Evolutionary conservation across 345 rosid genomes (phyloP).

Genomic region (Brassica juncea): DNA sequence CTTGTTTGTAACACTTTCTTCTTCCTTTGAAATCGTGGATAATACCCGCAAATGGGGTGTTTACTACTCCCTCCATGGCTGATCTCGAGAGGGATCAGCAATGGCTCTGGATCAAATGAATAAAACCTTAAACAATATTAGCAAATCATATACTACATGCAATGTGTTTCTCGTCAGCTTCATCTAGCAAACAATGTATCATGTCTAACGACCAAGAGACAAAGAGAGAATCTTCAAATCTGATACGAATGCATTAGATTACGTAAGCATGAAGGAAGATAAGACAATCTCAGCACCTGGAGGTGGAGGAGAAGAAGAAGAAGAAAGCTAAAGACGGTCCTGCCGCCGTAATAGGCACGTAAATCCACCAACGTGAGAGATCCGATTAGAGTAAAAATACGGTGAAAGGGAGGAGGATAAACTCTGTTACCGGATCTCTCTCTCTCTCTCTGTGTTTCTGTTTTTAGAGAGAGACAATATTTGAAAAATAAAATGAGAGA

Average conservation of each 20-base stretch:
- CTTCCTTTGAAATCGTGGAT: conserved; percentile 57
- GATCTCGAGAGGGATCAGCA: conserved; percentile 25
- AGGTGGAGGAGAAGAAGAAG: conserved; percentile 26
- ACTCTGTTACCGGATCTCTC: conserved; percentile 26
- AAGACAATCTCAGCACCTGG: conserved; percentile 23
- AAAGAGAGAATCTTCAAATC: neutral
- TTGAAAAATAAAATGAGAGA: neutral
- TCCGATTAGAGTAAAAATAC: conserved; percentile 23
- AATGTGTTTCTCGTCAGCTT: neutral
- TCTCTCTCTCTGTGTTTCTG: conserved; percentile 9
- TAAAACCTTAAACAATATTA: neutral
- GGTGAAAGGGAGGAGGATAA: conserved; percentile 1
- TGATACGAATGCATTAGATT: neutral
- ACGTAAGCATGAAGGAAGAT: neutral
- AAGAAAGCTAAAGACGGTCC: conserved; percentile 28
- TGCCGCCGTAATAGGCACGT: conserved; percentile 23
- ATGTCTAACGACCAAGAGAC: neutral
- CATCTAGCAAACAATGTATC: neutral
- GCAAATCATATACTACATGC: neutral
- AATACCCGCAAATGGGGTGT: conserved; percentile 53
- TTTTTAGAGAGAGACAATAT: neutral
- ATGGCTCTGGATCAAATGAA: neutral
- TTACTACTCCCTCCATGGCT: conserved; percentile 47
- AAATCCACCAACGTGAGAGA: conserved; percentile 22
- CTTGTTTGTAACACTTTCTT: conserved; percentile 58